Base-by-base conservation (phyloP, 208 protist species). In the Perkinsela sp. region DNA sequence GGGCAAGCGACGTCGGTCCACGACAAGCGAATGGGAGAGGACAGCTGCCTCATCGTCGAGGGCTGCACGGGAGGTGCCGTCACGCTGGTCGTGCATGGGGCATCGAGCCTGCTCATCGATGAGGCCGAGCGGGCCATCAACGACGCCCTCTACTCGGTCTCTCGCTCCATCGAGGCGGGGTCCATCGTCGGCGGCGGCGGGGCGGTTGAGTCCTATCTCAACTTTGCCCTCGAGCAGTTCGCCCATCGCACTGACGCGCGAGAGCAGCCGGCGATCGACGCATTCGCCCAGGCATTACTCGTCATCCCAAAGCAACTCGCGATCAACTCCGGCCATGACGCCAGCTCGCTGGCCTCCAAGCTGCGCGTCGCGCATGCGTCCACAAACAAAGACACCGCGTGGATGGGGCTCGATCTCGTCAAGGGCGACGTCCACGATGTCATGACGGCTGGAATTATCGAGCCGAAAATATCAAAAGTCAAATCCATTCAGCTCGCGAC, bases 401-500 rank as follows among this genome's bases (percentile, higher is more conserved):
- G 83, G 78, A 84, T 69, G 66, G 96, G 96, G 15, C 82, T 99
- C 2, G 94, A 99, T 75, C 78, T 98, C 31, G 73, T 90, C 22
- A 88, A 90, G 28, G 94, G 93, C n/a, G 70, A 71, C 40, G 81
- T 98, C 48, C 80, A 87, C 67, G 89, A 99, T 82, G 98, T 97
- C 77, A 29, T 98, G 2, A 78, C 83, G 69, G 90, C 88, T 2
- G 97, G 97, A 32, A 96, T 99, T 68, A 72, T 99, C 30, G 97
- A 99, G 86, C 97, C 97, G n/a, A 84, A 86, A 48, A 85, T 97
- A 68, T 90, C 80, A 70, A 99, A 99, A 78, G 76, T 98, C 30
- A 99, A 99, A 81, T 93, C 85, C 65, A 84, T 99, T 48, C 86
- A 97, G 79, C 98, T 98, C 75, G 97, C 97, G 66, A 98, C 95